Evolutionary conservation across 805 yeast genomes (phyloP).

Genomic region (Sugiyamaella boreocaroliniensis): DNA sequence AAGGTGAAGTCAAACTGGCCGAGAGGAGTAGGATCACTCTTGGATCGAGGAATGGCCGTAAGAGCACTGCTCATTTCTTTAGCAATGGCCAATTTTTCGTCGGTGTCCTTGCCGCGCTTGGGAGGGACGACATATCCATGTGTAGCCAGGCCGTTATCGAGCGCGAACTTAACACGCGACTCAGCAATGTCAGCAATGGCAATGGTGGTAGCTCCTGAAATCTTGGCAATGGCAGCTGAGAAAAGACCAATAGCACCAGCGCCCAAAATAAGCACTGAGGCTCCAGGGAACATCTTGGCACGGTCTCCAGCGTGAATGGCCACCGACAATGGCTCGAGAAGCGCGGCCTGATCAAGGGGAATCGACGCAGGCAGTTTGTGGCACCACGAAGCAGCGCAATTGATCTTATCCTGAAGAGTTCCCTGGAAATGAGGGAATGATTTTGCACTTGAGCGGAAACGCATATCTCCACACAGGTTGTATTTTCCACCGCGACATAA

Average conservation of each 20-base stretch:
- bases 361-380: slow-evolving; percentile 72
- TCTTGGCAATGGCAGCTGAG: slow-evolving; percentile 73
- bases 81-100: slow-evolving; percentile 63
- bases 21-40: slow-evolving; percentile 24
- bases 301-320: slow-evolving; percentile 74
- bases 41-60: slow-evolving; percentile 15
- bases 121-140: slow-evolving; percentile 24
- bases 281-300: slow-evolving; percentile 54
- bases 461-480: slow-evolving; percentile 80
- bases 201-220: slow-evolving; percentile 54
- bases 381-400: slow-evolving; percentile 73
- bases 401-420: slow-evolving; percentile 40
- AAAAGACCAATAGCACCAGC: slow-evolving; percentile 57
- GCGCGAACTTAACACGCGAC: slow-evolving; percentile 30
- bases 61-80: slow-evolving; percentile 25
- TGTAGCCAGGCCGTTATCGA: slow-evolving; percentile 27
- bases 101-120: slow-evolving; percentile 27
- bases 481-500: slow-evolving; percentile 88
- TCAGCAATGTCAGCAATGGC: slow-evolving; percentile 59
- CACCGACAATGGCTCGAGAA: slow-evolving; percentile 80
- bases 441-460: slow-evolving; percentile 69
- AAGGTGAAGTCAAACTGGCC: slow-evolving; percentile 40
- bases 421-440: slow-evolving; percentile 67
- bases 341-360: slow-evolving; percentile 75
- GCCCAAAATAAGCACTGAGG: slow-evolving; percentile 42